Conservation (phyloP, 78 protist genomes). For the Cyanophora paradoxa region DNA sequence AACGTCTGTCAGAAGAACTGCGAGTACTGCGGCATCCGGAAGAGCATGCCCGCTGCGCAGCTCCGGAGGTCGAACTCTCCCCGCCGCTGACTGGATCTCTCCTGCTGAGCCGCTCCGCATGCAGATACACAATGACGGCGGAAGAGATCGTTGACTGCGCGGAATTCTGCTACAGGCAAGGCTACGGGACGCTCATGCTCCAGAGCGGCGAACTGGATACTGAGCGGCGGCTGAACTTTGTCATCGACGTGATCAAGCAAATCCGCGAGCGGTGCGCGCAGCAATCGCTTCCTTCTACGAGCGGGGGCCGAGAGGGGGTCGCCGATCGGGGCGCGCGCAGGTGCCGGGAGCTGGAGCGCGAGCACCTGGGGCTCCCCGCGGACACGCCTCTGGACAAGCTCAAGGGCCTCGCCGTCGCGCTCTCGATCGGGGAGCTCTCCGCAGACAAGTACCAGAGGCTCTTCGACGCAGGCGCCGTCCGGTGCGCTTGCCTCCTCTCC, state of each 20-base stretch:
- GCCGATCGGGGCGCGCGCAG: not conserved
- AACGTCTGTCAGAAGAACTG: constrained; percentile 34
- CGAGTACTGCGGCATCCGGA: constrained; percentile 36
- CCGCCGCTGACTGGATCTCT: not conserved
- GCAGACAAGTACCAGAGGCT: not conserved
- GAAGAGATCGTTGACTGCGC: constrained; percentile 19
- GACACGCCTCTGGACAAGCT: no score
- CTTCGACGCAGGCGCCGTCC: constrained; percentile 31
- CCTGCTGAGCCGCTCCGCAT: no score
- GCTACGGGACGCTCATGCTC: constrained; percentile 4
- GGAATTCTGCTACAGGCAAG: not conserved
- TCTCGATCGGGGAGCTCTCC: constrained; percentile 26
- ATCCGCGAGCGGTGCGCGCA: not conserved
- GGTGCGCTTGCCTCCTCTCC: no score
- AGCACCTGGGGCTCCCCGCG: no score
- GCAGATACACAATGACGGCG: constrained; percentile 9
- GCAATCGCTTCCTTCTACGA: not conserved
- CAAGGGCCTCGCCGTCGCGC: constrained; percentile 3
- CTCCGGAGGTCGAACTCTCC: no score
- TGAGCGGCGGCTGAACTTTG: not conserved
- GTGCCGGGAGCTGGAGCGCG: not conserved
- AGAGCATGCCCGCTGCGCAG: not conserved
- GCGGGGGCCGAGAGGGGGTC: not conserved
- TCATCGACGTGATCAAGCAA: not conserved
- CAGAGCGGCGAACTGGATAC: constrained; percentile 31